Percentiles rank a stretch among this genome's conserved stretches.
Evolutionary conservation across 495 filamentous ascomycete genomes (phyloP).

Genomic region (Penicillium pulvis): DNA sequence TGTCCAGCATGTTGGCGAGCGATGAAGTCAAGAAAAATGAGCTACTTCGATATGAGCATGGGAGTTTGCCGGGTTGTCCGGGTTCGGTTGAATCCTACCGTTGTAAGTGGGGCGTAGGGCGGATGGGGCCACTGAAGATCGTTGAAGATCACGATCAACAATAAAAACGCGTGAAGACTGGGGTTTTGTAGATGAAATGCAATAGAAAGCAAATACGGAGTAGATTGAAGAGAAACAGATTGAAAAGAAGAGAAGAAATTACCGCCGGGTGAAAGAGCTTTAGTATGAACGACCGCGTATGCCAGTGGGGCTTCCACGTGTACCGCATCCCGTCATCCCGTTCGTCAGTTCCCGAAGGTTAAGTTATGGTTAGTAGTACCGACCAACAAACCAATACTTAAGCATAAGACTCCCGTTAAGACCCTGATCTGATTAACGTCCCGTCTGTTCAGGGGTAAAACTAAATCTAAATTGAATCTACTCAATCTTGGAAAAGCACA

Average conservation of each 20-base stretch:
- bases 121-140: neutral
- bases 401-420: neutral
- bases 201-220: too few species aligned
- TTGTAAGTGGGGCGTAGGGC: neutral
- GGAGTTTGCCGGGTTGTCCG: neutral
- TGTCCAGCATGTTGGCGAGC: neutral
- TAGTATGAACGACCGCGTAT: neutral
- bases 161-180: neutral
- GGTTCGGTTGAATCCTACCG: conserved; percentile 1
- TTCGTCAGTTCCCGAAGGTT: neutral
- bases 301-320: conserved; percentile 4
- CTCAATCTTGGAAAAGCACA: too few species aligned
- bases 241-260: neutral
- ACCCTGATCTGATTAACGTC: neutral
- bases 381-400: neutral
- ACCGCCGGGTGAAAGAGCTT: neutral
- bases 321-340: neutral
- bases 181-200: too few species aligned
- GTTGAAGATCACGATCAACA: neutral
- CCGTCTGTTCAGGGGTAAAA: too few species aligned
- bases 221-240: neutral
- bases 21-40: neutral
- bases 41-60: neutral
- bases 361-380: neutral
- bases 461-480: too few species aligned